These are phyloP conservation scores for Salix dunnii DNA, from an alignment of 345 rosid species.

Conservation along the genomic window DNA sequence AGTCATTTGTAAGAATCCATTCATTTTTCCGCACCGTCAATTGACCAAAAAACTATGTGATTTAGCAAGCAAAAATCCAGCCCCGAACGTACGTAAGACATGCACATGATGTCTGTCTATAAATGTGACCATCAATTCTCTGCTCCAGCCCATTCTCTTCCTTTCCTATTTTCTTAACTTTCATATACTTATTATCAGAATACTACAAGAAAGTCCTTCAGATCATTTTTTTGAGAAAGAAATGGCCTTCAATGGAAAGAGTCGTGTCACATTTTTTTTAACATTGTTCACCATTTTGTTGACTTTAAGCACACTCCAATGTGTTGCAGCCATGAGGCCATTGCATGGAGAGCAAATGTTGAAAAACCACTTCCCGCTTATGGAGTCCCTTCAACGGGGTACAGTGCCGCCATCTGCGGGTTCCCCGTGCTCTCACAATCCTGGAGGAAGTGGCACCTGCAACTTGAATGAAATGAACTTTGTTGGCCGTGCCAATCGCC, in stretches of 20 bases:
- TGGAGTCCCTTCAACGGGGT: conserved; percentile 21
- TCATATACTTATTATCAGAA: not conserved
- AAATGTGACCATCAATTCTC: not conserved
- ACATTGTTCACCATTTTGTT: conserved; percentile 4
- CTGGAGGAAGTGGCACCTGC: conserved; percentile 13
- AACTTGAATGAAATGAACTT: conserved; percentile 19
- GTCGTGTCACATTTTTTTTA: not conserved
- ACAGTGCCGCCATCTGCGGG: conserved; percentile 13
- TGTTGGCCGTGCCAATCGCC: conserved; percentile 21
- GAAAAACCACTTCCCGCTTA: conserved; percentile 5
- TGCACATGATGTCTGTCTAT: not conserved
- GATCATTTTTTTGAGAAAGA: not conserved
- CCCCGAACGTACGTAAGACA: not conserved
- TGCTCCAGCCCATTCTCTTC: not conserved
- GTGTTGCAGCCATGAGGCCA: conserved; percentile 25
- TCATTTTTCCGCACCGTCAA: not conserved
- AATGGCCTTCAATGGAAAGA: not conserved
- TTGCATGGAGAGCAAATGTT: conserved; percentile 8
- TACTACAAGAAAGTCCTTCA: not conserved
- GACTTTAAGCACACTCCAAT: not conserved
- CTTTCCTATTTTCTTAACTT: no score
- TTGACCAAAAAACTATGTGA: not conserved
- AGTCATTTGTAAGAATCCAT: not conserved
- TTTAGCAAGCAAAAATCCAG: not conserved
- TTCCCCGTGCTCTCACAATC: conserved; percentile 25